Conservation (phyloP, 139 green algal genomes). For the Astrephomene gubernaculifera region DNA sequence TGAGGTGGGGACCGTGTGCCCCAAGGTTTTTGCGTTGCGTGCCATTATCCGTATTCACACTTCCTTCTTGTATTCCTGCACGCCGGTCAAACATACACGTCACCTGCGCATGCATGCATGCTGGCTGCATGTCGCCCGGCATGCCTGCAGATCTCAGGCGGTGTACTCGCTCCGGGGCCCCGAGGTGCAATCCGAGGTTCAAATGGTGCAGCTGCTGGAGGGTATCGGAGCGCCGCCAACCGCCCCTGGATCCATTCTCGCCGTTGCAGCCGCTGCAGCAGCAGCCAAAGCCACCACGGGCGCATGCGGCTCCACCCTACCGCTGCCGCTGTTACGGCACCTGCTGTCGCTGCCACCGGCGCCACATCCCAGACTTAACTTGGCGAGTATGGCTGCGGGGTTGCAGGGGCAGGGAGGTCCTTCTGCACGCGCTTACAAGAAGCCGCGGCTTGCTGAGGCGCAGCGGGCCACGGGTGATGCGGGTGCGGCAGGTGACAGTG, state of each 20-base stretch:
- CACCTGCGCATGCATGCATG: no score
- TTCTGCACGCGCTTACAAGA: not conserved
- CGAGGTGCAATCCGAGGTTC: constrained; percentile 74
- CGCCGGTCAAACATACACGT: no score
- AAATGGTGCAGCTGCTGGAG: constrained; percentile 49
- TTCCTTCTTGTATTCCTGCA: no score
- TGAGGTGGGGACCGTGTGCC: not conserved
- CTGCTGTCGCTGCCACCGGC: not conserved
- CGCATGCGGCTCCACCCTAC: not conserved
- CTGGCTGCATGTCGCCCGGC: not conserved
- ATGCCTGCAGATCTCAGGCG: not conserved
- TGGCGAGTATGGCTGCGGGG: not conserved
- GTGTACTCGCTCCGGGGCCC: constrained; percentile 75
- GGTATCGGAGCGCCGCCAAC: not conserved
- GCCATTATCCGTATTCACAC: no score
- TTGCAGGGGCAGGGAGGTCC: not conserved
- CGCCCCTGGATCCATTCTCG: no score
- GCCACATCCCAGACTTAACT: not conserved
- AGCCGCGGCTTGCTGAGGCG: not conserved
- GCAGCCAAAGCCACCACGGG: no score
- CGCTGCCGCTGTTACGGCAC: constrained; percentile 24
- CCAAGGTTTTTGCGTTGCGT: no score
- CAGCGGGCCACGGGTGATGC: not conserved
- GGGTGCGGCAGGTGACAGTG: not conserved
- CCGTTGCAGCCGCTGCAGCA: no score